Base-by-base conservation (phyloP, 495 filamentous ascomycete genomes). In the Chlorociboria aeruginascens region DNA sequence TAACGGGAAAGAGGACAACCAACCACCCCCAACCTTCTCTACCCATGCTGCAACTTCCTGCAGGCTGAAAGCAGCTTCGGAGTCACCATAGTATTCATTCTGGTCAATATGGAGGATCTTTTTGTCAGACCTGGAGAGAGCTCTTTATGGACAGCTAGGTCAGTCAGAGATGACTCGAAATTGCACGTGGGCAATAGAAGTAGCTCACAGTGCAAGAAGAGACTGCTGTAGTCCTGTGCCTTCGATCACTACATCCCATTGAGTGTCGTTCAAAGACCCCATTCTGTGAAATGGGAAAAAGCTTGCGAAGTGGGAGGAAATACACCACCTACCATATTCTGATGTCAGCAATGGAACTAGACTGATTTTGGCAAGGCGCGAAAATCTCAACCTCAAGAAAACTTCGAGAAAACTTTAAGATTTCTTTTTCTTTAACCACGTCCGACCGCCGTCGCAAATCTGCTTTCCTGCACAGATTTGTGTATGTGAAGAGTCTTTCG, bases 161-260 rank as follows among this genome's bases (percentile, higher is more conserved):
- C 73, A 80, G 74, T 86, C 77, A 84, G 81, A 72, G 53, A 52
- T 59, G 59, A 61, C 51, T 35, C 51, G 46, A 35, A 41, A 42
- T 16, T n/a, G 25, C 20, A 34, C 46, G 45, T 49, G 49, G 28
- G 28, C 40, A 43, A 37, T 25, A 41, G 29, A 50, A 41, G 41
- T 43, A 66, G 69, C 85, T 73, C 77, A 98, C 92, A 95, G 71
- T 52, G 92, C 90, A 53, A 98, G 77, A 45, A 98, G 80, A 38
- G 89, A 96, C 63, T 95, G 85, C 55, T 80, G 74, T 53, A 97
- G 63, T 41, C 88, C 92, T 43, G 92, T 98, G 53, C 93, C 93
- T 51, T 78, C 75, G 52, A 98, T 86, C 48, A 92, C 70, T 56
- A 93, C 80, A 69, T 98, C 92, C 93, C 93, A 98, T 40, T 72